phyloP scores from a whole-genome alignment of 257 asterid genomes.

The Solanum bukasovii region DNA sequence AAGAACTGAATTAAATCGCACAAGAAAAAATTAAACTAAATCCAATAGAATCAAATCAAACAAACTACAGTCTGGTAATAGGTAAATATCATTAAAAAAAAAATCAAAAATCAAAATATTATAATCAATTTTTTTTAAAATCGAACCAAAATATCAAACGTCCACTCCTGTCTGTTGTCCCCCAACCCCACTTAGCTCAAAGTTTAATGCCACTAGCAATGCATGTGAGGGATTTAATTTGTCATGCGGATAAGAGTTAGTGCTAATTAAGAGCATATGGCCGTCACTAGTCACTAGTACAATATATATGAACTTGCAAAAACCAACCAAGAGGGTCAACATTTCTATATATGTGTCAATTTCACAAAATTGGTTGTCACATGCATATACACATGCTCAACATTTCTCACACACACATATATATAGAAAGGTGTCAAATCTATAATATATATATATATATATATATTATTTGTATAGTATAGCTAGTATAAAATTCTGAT shows the following conservation, averaged over 20 bases:
- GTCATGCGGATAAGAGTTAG: not conserved
- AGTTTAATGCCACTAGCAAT: not conserved
- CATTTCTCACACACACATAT: not conserved
- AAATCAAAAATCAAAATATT: not conserved
- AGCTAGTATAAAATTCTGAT: not conserved
- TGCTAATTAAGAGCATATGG: not conserved
- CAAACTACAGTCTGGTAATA: not conserved
- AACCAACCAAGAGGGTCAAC: not conserved
- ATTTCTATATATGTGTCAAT: not conserved
- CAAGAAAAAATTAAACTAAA: not conserved
- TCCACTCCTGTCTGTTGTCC: not conserved
- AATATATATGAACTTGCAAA: not conserved
- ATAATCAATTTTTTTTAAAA: too few species aligned
- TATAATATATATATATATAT: too few species aligned
- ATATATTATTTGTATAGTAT: too few species aligned
- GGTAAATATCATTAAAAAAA: not conserved
- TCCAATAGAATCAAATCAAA: not conserved
- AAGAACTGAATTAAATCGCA: not conserved
- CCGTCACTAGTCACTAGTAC: not conserved
- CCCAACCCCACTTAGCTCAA: not conserved
- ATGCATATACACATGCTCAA: not conserved
- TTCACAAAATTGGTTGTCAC: not conserved
- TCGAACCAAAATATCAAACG: not conserved
- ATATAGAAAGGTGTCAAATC: not conserved
- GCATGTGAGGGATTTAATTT: not conserved